These are phyloP conservation scores for Uronychia setigera DNA, from an alignment of 73 alveolate species.

Conservation along the genomic window DNA sequence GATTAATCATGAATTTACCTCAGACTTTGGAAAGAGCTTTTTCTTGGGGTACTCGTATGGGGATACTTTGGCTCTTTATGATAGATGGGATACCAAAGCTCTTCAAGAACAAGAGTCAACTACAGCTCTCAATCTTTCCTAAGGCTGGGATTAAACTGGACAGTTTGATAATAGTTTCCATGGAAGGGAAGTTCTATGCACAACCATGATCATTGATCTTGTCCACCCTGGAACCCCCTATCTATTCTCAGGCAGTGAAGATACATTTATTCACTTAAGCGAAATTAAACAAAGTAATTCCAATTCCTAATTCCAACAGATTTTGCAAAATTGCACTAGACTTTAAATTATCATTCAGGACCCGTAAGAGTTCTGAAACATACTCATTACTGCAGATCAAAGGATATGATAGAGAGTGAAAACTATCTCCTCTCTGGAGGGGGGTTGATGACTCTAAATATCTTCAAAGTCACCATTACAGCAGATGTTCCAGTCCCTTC, in stretches of 20 bases:
- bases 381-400: background rate
- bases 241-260: slow-evolving; percentile 53
- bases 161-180: slow-evolving; percentile 12
- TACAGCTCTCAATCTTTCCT: background rate
- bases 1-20: background rate
- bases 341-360: slow-evolving; percentile 48
- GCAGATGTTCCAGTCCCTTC: background rate
- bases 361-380: slow-evolving; percentile 30
- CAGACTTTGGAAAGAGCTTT: slow-evolving; percentile 27
- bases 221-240: background rate
- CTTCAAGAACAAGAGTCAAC: background rate
- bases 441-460: slow-evolving; percentile 34
- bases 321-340: background rate
- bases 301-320: background rate
- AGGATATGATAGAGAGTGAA: background rate
- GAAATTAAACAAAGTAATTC: background rate
- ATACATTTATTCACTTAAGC: slow-evolving; percentile 19
- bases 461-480: slow-evolving; percentile 13
- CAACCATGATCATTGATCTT: slow-evolving; percentile 10
- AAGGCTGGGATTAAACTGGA: background rate
- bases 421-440: slow-evolving; percentile 33
- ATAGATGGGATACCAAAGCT: slow-evolving; percentile 20
- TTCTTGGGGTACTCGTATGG: slow-evolving; percentile 27
- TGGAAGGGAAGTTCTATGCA: slow-evolving; percentile 42
- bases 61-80: slow-evolving; percentile 16